Conservation (phyloP, 169 alveolate species). For the Plasmodium knowlesi region DNA sequence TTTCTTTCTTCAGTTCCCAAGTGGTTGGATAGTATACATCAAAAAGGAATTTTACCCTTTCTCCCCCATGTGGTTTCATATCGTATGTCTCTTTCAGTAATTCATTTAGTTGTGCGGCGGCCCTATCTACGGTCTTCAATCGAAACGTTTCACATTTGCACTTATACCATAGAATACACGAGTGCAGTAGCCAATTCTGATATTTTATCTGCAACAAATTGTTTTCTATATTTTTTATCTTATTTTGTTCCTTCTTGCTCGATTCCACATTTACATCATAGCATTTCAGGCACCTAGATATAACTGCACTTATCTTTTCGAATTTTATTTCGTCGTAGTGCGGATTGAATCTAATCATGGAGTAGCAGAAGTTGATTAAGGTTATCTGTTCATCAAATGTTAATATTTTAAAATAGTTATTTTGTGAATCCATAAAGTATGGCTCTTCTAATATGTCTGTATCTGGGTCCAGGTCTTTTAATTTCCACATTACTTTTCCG, state of each 20-base stretch:
- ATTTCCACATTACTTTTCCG: conserved; percentile 65
- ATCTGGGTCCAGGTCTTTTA: conserved; percentile 79
- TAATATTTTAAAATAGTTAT: conserved; percentile 60
- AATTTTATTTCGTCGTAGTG: conserved; percentile 81
- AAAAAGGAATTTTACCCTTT: conserved; percentile 79
- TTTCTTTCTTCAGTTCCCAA: conserved; percentile 83
- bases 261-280: conserved; percentile 25
- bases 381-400: conserved; percentile 77
- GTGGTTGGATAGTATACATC: conserved; percentile 79
- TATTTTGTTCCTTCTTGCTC: neutral
- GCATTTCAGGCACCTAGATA: conserved; percentile 76
- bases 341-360: conserved; percentile 75
- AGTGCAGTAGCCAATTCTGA: conserved; percentile 77
- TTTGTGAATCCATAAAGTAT: conserved; percentile 74
- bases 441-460: conserved; percentile 86
- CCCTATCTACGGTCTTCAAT: conserved; percentile 81
- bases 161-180: conserved; percentile 81
- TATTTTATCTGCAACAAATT: conserved; percentile 40
- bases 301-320: conserved; percentile 81
- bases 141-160: conserved; percentile 82
- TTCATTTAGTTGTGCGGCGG: conserved; percentile 82
- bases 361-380: conserved; percentile 77
- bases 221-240: neutral
- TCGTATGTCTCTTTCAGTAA: conserved; percentile 76
- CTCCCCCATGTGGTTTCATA: conserved; percentile 34